These are phyloP conservation scores for Chaetoscypha palmicola DNA, from an alignment of 2,329 filamentous ascomycete species.

Conservation along the genomic window DNA sequence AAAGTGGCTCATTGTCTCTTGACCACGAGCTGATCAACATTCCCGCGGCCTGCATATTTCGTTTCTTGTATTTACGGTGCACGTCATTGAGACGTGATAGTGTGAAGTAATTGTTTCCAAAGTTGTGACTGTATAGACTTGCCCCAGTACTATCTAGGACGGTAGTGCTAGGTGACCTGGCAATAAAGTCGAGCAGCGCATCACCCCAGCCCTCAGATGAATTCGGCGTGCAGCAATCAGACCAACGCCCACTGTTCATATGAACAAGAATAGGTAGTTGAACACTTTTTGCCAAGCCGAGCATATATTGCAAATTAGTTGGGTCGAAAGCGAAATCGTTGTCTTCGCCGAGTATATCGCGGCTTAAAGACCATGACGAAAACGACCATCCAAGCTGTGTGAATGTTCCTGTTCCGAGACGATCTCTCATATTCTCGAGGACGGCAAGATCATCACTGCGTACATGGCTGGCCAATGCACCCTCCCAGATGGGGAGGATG, in stretches of 20 bases:
- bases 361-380: conserved; percentile 17
- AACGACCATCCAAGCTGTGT: conserved; percentile 17
- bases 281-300: conserved; percentile 4
- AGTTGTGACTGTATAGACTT: conserved; percentile 7
- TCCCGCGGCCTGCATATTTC: conserved; percentile 13
- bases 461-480: conserved; percentile 11
- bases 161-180: conserved; percentile 11
- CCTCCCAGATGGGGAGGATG: conserved; percentile 17
- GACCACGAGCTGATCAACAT: conserved; percentile 9
- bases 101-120: conserved; percentile 14
- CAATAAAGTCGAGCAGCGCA: conserved; percentile 13
- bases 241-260: conserved; percentile 18
- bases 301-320: conserved; percentile 15
- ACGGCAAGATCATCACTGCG: conserved; percentile 10
- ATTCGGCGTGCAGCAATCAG: conserved; percentile 17
- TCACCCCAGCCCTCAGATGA: conserved; percentile 14
- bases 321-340: conserved; percentile 15
- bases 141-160: conserved; percentile 6
- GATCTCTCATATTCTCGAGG: conserved; percentile 10
- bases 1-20: conserved; percentile 5
- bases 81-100: conserved; percentile 11
- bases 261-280: conserved; percentile 13
- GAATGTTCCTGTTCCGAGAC: conserved; percentile 7
- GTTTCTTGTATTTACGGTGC: conserved; percentile 14
- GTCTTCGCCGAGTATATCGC: conserved; percentile 10